A percentile compares a stretch with the other conserved stretches of the same genome.
These are phyloP conservation scores for Hypoxylon crocopeplum DNA, from an alignment of 495 filamentous ascomycete genomes.

Conservation along the genomic window DNA sequence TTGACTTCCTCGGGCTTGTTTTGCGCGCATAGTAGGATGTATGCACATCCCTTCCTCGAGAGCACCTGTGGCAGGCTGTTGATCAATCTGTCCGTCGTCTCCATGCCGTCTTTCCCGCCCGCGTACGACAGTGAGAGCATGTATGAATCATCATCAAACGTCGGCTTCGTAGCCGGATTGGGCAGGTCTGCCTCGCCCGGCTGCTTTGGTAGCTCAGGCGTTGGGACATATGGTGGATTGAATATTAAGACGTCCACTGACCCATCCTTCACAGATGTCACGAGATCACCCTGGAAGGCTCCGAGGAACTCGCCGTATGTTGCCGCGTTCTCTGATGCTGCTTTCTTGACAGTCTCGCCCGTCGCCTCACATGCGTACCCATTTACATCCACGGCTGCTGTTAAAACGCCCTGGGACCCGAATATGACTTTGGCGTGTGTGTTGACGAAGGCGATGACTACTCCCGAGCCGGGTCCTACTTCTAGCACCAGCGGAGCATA, in stretches of 20 bases:
- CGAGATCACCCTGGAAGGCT: conserved; percentile 70
- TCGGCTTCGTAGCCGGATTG: conserved; percentile 24
- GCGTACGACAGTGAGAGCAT: conserved; percentile 88
- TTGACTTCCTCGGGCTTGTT: conserved; percentile 82
- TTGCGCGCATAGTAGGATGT: conserved; percentile 86
- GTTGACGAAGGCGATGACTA: conserved; percentile 84
- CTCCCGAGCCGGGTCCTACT: conserved; percentile 87
- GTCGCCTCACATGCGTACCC: conserved; percentile 77
- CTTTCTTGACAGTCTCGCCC: conserved; percentile 63
- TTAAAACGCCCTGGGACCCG: conserved; percentile 70
- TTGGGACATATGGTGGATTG: conserved; percentile 97
- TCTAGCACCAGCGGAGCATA: conserved; percentile 77
- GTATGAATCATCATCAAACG: conserved; percentile 75
- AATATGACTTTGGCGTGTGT: conserved; percentile 77
- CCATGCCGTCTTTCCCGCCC: conserved; percentile 90
- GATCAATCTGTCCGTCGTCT: conserved; percentile 81
- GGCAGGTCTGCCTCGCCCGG: conserved; percentile 30
- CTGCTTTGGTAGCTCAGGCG: conserved; percentile 66
- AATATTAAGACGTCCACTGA: conserved; percentile 86
- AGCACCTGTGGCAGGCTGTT: conserved; percentile 68
- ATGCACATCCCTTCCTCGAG: conserved; percentile 76
- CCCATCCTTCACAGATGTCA: conserved; percentile 58
- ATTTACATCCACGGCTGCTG: conserved; percentile 83
- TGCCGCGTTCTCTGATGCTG: conserved; percentile 48
- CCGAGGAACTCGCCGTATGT: conserved; percentile 59